These are phyloP conservation scores for Dactylellina sp. DNA, from an alignment of 2,329 filamentous ascomycete genomes.

Conservation along the genomic window DNA sequence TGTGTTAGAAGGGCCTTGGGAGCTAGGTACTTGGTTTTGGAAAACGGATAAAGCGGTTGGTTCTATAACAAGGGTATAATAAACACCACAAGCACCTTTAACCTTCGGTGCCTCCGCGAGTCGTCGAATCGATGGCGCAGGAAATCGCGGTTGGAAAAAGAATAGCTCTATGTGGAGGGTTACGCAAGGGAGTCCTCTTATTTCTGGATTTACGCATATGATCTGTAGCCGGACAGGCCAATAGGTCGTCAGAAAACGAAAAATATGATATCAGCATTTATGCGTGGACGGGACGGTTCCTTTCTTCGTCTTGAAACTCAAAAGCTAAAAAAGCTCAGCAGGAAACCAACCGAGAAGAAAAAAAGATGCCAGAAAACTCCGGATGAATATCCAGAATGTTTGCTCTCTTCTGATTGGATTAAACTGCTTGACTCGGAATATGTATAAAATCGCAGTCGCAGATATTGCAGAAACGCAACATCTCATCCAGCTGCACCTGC, in stretches of 20 bases:
- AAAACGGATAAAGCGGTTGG: conserved; percentile 36
- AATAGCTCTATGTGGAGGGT: neutral
- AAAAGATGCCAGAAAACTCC: neutral
- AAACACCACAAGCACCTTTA: conserved; percentile 22
- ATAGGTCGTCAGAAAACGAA: neutral
- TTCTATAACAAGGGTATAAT: conserved; percentile 39
- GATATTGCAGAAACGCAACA: neutral
- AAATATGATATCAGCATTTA: conserved; percentile 12
- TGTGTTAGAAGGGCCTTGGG: too few species aligned
- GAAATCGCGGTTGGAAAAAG: conserved; percentile 30
- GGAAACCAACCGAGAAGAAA: too few species aligned
- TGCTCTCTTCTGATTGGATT: conserved; percentile 1
- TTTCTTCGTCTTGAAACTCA: neutral
- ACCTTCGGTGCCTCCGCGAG: conserved; percentile 17
- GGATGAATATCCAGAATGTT: neutral
- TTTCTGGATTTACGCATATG: neutral
- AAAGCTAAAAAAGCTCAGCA: neutral
- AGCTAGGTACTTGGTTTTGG: neutral
- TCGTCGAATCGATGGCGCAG: conserved; percentile 22
- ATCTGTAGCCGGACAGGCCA: neutral
- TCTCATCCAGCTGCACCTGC: neutral
- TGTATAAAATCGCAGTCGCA: conserved; percentile 40
- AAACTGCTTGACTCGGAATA: conserved; percentile 9
- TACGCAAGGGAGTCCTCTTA: too few species aligned
- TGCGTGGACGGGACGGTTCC: neutral